These are phyloP conservation scores for Prunus dulcis DNA, from an alignment of 306 rosid genomes.

Conservation along the genomic window DNA sequence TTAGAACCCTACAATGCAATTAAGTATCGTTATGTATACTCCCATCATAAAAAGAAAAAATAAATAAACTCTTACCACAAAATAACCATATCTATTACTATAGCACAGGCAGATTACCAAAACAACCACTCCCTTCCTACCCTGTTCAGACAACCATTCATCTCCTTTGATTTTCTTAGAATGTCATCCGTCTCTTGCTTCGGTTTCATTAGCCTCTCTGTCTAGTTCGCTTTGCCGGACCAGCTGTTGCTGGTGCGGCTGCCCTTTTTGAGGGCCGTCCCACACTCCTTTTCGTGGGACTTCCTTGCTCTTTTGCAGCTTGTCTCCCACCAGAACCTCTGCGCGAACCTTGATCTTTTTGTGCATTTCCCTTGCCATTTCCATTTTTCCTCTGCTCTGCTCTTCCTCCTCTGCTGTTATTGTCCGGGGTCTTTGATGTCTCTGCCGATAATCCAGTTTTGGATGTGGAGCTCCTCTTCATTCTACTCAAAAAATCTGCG, in stretches of 20 bases:
- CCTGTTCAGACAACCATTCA: not conserved
- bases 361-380: slow-evolving; percentile 4
- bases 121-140: not conserved
- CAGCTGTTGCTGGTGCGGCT: not conserved
- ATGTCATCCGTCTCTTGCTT: slow-evolving; percentile 7
- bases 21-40: not conserved
- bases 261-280: slow-evolving; percentile 31
- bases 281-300: slow-evolving; percentile 20
- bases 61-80: not conserved
- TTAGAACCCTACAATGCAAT: not conserved
- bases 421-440: slow-evolving; percentile 12
- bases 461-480: slow-evolving; percentile 20
- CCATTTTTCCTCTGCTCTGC: slow-evolving; percentile 18
- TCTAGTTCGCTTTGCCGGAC: slow-evolving; percentile 27
- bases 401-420: slow-evolving; percentile 10
- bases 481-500: slow-evolving; percentile 29
- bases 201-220: slow-evolving; percentile 8
- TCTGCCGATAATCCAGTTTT: slow-evolving; percentile 12
- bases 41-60: not conserved
- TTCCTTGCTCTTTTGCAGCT: slow-evolving; percentile 20
- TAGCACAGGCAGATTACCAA: not conserved
- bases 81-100: not conserved
- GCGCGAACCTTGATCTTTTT: slow-evolving; percentile 19
- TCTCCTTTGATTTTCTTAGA: slow-evolving; percentile 23
- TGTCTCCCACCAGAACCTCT: slow-evolving; percentile 20